A percentile compares a stretch with the other conserved stretches of the same genome.
phyloP scores from a whole-genome alignment of 768 basidiomycete species.

The Tulasnella sp. region DNA sequence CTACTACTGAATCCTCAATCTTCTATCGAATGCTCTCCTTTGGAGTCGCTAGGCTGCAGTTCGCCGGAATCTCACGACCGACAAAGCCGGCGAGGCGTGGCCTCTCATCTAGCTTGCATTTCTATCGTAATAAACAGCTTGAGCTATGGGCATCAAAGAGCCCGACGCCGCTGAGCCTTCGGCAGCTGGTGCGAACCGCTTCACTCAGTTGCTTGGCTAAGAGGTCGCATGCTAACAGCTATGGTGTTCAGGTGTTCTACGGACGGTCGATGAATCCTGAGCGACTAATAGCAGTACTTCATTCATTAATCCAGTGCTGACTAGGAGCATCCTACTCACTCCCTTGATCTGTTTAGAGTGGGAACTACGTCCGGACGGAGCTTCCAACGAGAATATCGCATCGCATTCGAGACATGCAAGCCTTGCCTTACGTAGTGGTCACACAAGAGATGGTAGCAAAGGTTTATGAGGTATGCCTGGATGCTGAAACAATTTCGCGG shows the following conservation, averaged over 20 bases:
- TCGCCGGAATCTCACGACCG: background rate
- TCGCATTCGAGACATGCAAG: conserved; percentile 74
- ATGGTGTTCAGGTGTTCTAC: conserved; percentile 53
- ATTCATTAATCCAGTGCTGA: conserved; percentile 45
- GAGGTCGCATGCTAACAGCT: background rate
- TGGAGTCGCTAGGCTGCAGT: background rate
- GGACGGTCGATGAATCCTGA: conserved; percentile 75
- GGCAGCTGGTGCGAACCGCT: conserved; percentile 54
- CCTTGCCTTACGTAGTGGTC: conserved; percentile 75
- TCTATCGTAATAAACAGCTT: conserved; percentile 74
- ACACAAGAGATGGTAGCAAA: conserved; percentile 72
- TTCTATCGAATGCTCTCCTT: background rate
- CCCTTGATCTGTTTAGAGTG: conserved; percentile 42
- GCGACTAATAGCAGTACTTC: conserved; percentile 53
- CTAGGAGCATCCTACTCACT: background rate
- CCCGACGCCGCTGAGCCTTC: conserved; percentile 58
- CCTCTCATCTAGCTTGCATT: conserved; percentile 24
- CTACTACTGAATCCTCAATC: background rate
- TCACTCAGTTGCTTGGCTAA: background rate
- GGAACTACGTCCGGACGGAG: conserved; percentile 84
- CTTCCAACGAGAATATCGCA: conserved; percentile 82
- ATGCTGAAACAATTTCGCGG: background rate
- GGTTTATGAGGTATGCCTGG: conserved; percentile 61
- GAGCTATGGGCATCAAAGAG: conserved; percentile 69
- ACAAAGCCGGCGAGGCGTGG: no score